Conservation (phyloP, 2,329 filamentous ascomycete species). For the Epichloe amarillans region DNA sequence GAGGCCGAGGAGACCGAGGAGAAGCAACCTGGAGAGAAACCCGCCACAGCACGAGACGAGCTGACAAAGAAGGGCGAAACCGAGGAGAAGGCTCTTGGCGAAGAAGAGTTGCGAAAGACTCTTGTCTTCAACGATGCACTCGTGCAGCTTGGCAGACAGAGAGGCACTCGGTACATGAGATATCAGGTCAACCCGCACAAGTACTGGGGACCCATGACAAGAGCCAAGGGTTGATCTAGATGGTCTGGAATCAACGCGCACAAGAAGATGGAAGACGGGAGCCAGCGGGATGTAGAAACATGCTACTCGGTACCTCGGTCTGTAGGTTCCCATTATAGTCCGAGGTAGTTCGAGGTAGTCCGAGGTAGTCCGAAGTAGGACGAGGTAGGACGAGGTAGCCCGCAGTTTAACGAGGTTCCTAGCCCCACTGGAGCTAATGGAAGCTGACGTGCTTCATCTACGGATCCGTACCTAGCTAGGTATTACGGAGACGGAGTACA, state of each 20-base stretch:
- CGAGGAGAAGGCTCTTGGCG: slow-evolving; percentile 9
- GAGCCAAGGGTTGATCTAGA: slow-evolving; percentile 26
- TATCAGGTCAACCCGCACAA: slow-evolving; percentile 84
- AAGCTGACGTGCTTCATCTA: too few relatives aligned
- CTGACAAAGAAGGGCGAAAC: slow-evolving; percentile 12
- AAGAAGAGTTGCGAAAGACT: slow-evolving; percentile 41
- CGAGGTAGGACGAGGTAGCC: too few relatives aligned
- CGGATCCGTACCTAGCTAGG: too few relatives aligned
- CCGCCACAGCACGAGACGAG: slow-evolving; percentile 5
- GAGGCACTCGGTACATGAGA: slow-evolving; percentile 55
- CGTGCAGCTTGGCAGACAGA: slow-evolving; percentile 60
- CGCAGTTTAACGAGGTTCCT: neutral
- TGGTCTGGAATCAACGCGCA: neutral
- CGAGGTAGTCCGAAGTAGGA: too few relatives aligned
- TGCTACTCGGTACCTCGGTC: too few relatives aligned
- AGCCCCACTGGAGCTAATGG: neutral
- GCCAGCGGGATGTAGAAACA: too few relatives aligned
- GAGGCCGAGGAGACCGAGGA: slow-evolving; percentile 25
- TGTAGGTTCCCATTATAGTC: too few relatives aligned
- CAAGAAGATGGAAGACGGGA: too few relatives aligned
- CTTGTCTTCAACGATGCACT: slow-evolving; percentile 63
- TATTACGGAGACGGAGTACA: too few relatives aligned
- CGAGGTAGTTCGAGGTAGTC: too few relatives aligned
- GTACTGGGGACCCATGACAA: slow-evolving; percentile 82
- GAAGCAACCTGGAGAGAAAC: slow-evolving; percentile 5